Conservation (phyloP, 2,329 filamentous ascomycete species). For the Penicillium sclerotiorum region DNA sequence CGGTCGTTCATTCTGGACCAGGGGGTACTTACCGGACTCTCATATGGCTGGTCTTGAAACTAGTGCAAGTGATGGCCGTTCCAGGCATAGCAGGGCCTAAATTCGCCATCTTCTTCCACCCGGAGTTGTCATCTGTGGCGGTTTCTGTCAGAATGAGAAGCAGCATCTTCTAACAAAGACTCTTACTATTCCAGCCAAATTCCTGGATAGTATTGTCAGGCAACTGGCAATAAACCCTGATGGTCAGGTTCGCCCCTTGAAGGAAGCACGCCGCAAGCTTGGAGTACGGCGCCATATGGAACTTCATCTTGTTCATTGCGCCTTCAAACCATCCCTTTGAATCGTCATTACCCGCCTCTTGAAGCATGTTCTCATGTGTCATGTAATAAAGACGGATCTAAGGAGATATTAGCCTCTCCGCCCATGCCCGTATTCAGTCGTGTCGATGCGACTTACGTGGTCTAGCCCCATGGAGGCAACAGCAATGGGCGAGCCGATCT, state of each 20-base stretch:
- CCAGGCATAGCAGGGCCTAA: not conserved
- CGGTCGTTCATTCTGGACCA: no score
- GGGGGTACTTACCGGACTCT: not conserved
- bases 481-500: not conserved
- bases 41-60: not conserved
- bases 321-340: not conserved
- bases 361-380: not conserved
- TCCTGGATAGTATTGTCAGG: constrained; percentile 2
- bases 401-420: not conserved
- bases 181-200: not conserved
- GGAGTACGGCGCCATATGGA: not conserved
- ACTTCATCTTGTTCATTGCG: not conserved
- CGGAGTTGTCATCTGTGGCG: not conserved
- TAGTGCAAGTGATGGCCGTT: not conserved
- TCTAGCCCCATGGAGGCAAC: not conserved
- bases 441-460: not conserved
- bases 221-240: not conserved
- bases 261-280: not conserved
- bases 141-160: no score
- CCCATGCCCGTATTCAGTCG: no score
- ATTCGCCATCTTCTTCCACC: constrained; percentile 1
- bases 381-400: not conserved
- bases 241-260: not conserved
- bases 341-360: not conserved
- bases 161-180: no score